Evolutionary conservation across 805 yeast genomes (phyloP).

Genomic region (Kazachstania psychrophila): DNA sequence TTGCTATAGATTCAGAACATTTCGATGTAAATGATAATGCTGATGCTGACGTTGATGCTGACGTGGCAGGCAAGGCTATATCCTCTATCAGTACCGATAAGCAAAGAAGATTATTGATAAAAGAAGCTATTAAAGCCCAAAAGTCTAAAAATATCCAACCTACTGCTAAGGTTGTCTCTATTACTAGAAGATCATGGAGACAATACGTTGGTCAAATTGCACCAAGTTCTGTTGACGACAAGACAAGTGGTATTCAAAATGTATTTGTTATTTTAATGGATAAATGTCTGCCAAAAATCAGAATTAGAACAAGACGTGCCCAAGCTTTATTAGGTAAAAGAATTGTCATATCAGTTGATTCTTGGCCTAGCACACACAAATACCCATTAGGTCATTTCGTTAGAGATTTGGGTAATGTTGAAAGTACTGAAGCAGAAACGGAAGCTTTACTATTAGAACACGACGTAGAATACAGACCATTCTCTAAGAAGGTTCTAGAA

Average conservation of each 20-base stretch:
- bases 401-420: conserved; percentile 79
- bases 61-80: conserved; percentile 35
- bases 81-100: conserved; percentile 33
- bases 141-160: conserved; percentile 56
- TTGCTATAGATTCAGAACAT: conserved; percentile 66
- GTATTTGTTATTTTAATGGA: conserved; percentile 89
- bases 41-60: conserved; percentile 40
- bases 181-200: conserved; percentile 88
- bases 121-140: conserved; percentile 64
- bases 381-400: conserved; percentile 94
- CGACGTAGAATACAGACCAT: conserved; percentile 94
- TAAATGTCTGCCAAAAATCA: conserved; percentile 71
- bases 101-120: conserved; percentile 54
- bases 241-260: conserved; percentile 54
- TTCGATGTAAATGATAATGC: conserved; percentile 53
- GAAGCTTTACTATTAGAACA: conserved; percentile 90
- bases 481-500: conserved; percentile 80
- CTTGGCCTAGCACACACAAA: conserved; percentile 80
- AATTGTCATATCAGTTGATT: conserved; percentile 83
- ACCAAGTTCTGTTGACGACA: conserved; percentile 57
- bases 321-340: conserved; percentile 77
- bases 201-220: conserved; percentile 91
- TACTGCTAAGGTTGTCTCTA: conserved; percentile 88
- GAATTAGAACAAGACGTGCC: conserved; percentile 83
- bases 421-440: conserved; percentile 89